Conservation (phyloP, 371 early-diverging fungal species). For the Ecytonucleospora hepatopenaei region DNA sequence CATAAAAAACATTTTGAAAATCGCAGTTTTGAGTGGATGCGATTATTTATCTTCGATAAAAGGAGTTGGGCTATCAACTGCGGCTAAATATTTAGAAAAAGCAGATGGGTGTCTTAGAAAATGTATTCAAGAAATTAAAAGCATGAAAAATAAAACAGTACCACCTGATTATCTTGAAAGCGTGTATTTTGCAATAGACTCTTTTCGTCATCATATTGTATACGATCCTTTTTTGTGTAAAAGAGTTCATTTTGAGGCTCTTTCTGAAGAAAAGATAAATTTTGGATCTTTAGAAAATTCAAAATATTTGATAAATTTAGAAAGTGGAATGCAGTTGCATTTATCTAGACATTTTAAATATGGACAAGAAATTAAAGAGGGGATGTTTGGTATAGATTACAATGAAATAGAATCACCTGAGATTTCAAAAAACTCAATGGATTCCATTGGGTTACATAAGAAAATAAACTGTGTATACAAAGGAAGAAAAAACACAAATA, state of each 20-base stretch:
- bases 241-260: slow-evolving; percentile 31
- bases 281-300: slow-evolving; percentile 37
- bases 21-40: slow-evolving; percentile 86
- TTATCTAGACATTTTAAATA: background rate
- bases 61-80: slow-evolving; percentile 73
- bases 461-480: too few species aligned
- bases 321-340: background rate
- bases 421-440: too few species aligned
- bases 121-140: slow-evolving; percentile 24
- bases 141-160: slow-evolving; percentile 24
- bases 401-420: too few species aligned
- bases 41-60: slow-evolving; percentile 74
- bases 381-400: too few species aligned
- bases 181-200: slow-evolving; percentile 39
- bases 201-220: slow-evolving; percentile 55
- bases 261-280: slow-evolving; percentile 6
- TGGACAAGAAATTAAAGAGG: background rate
- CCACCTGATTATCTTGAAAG: slow-evolving; percentile 40
- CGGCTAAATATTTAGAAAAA: slow-evolving; percentile 61
- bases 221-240: slow-evolving; percentile 43
- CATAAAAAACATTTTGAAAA: slow-evolving; percentile 63
- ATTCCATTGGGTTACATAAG: too few species aligned
- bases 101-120: slow-evolving; percentile 24
- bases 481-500: too few species aligned
- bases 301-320: slow-evolving; percentile 4